phyloP scores from a whole-genome alignment of 2,329 filamentous ascomycete species.

The Sarocladiaceae sp. region DNA sequence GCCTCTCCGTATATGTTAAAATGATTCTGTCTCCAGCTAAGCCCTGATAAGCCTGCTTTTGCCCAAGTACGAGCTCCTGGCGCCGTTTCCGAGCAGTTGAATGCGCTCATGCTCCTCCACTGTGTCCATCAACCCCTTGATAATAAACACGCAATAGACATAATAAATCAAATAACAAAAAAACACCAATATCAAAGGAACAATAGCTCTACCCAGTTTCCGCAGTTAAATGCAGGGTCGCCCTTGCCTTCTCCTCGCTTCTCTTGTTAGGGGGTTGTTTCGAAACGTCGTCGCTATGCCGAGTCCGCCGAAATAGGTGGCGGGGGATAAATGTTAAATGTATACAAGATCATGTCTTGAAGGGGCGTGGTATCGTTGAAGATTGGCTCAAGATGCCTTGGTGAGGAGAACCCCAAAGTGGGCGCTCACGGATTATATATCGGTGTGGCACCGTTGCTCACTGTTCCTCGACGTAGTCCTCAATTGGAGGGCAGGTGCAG shows the following conservation, averaged over 20 bases:
- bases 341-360: no score
- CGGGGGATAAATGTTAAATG: no score
- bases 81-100: constrained; percentile 4
- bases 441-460: not conserved
- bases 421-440: not conserved
- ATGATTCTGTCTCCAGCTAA: no score
- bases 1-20: no score
- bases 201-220: not conserved
- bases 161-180: not conserved
- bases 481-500: constrained; percentile 86
- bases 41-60: no score
- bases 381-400: not conserved
- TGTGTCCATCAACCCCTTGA: not conserved
- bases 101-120: constrained; percentile 8
- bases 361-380: constrained; percentile 7
- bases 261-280: no score
- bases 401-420: not conserved
- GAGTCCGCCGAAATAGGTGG: no score
- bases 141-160: not conserved
- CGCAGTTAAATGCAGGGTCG: constrained; percentile 8
- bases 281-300: no score
- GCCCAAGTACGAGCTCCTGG: no score
- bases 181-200: not conserved
- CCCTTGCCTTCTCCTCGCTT: constrained; percentile 6
- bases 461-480: constrained; percentile 32